These are phyloP conservation scores for Fusarium foetens DNA, from an alignment of 2,329 filamentous ascomycete species.

Conservation along the genomic window DNA sequence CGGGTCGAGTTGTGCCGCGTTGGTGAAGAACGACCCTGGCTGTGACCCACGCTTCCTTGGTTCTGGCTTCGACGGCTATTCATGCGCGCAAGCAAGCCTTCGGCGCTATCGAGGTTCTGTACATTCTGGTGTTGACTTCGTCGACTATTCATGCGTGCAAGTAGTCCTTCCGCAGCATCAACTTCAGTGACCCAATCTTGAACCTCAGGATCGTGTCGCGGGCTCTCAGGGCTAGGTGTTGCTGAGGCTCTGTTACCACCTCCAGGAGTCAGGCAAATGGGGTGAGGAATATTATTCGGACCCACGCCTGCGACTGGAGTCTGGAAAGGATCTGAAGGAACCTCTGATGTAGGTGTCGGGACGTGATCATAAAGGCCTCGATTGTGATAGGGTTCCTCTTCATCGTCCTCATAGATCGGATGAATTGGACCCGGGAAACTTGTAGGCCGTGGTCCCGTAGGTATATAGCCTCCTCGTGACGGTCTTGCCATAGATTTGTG, in stretches of 20 bases:
- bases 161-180: constrained; percentile 63
- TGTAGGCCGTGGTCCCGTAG: constrained; percentile 45
- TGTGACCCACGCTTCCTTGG: constrained; percentile 15
- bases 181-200: constrained; percentile 68
- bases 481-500: constrained; percentile 50
- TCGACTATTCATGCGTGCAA: constrained; percentile 56
- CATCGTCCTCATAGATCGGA: constrained; percentile 68
- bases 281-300: constrained; percentile 28
- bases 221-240: constrained; percentile 56
- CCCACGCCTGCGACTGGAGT: constrained; percentile 52
- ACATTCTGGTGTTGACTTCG: constrained; percentile 26
- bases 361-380: constrained; percentile 41
- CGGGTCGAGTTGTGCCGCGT: constrained; percentile 52
- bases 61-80: constrained; percentile 44
- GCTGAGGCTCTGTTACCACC: constrained; percentile 45
- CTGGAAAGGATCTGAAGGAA: constrained; percentile 61
- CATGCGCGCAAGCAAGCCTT: constrained; percentile 61
- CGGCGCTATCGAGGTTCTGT: constrained; percentile 58
- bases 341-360: constrained; percentile 51
- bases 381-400: constrained; percentile 56
- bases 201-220: constrained; percentile 61
- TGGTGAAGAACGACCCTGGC: constrained; percentile 52
- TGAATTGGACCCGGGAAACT: constrained; percentile 60
- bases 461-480: constrained; percentile 47
- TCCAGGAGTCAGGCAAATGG: constrained; percentile 44